Evolutionary conservation across 148 eudicot species (phyloP), one percentile per base, ranked within the genome.

Genomic region (Arctostaphylos glauca): DNA sequence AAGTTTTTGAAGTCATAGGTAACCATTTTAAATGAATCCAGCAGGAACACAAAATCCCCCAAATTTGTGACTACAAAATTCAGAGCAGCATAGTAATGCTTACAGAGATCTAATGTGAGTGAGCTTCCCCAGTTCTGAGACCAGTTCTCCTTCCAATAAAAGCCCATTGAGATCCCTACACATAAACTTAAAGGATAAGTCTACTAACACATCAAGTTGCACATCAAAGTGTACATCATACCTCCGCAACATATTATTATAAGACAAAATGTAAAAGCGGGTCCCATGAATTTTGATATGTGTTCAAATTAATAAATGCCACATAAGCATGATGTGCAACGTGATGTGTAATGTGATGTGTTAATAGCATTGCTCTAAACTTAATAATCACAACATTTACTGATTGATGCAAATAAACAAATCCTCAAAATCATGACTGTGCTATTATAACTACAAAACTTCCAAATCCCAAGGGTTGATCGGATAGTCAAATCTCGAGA

Each of bases 111-210:
- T 89, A 84, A 95, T 86, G 83, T 88, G 84, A 66, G 83, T 84
- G 53, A 93, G 95, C 83, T 88, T 87, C 62, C 95, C 95, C 56
- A 95, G 91, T 82, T 92, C 92, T 41, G 91, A 91, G 44, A 88
- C 89, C 83, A 95, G 78, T 50, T 81, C 85, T 78, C 98, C 98
- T 82, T 87, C 85, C 86, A 95, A 81, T 83, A 91, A 88, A 79
- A 80, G 90, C 74, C 94, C 97, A 84, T 86, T 84, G 83, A 93
- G 89, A 80, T 92, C 87, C 82, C 95, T 93, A 78, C 38, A 75
- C 53, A 82, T 21, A 81, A 84, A 71, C 73, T 5, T n/a, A 14
- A 7, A 31, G 38, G 38, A 31, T 31, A 31, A 31, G 38, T 31
- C 38, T 31, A 31, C 38, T 31, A 31, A 31, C 38, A 31, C 38